Base-by-base conservation (phyloP, 2,329 filamentous ascomycete species). In the Chrysoporthe deuterocubensis region DNA sequence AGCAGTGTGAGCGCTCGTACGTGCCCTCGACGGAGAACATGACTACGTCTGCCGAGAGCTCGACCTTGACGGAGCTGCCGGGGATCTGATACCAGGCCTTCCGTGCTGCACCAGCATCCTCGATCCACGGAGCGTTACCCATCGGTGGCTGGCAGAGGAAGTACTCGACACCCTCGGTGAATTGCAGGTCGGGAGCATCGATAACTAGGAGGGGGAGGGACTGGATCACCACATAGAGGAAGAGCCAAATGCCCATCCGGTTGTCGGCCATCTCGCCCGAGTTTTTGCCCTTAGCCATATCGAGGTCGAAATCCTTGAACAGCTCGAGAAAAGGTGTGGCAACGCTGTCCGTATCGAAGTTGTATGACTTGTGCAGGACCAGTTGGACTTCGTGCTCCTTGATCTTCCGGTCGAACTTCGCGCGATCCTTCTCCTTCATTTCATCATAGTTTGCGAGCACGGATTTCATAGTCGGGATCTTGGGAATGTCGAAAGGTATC, bases 401-500 rank as follows among this genome's bases (percentile, higher is more conserved):
- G 67, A 97, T 81, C 74, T 89, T 91, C 80, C 85, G 86, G 69
- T 89, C 86, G 65, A 92, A 86, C 75, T 92, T 93, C 44, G 85
- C 81, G 75, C 95, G 91, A 73, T 93, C 91, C 79, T 93, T 95
- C 1, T 87, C 77, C 26, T 92, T 86, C 43, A 93, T 83, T 1
- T 84, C 84, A 69, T 85, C 80, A 75, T 88, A 92, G 56, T 89
- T 90, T 52, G 87, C 84, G 66, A 90, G 84, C 21, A 93, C 84
- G 1, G 87, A 82, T 43, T 85, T 83, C 73, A 96, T 85, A 0
- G 85, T 86, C 0, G 95, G 95, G 34, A 96, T 79, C 71, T 90
- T 86, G 2, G 96, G 95, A 4, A 93, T 83, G 76, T 98, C 95
- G 75, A 95, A 98, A 0, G 96, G 95, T 66, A 98, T 89, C 0